Evolutionary conservation across 1,284 basidiomycete genomes (phyloP).

Genomic region (Ustilago tritici): DNA sequence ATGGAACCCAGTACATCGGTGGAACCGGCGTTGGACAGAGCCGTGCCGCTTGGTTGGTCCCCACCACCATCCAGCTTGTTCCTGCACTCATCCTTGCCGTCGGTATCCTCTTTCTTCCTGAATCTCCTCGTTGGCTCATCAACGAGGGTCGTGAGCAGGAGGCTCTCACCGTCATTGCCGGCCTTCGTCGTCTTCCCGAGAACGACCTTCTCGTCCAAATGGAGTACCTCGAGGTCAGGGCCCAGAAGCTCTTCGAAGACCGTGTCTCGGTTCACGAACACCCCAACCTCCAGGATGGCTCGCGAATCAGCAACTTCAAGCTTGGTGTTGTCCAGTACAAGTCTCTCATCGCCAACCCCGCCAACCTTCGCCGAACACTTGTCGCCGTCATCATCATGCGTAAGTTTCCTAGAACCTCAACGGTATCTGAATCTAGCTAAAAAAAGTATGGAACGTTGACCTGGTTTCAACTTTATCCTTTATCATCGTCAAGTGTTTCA

Average conservation of each 20-base stretch:
- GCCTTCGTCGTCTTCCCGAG: conserved; percentile 74
- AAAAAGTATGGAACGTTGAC: too few relatives aligned
- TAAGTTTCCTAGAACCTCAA: too few relatives aligned
- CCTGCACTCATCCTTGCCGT: conserved; percentile 78
- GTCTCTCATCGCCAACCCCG: conserved; percentile 71
- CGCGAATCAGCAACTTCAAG: conserved; percentile 75
- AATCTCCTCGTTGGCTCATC: conserved; percentile 81
- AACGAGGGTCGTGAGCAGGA: conserved; percentile 81
- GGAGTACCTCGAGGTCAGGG: conserved; percentile 85
- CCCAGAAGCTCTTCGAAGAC: conserved; percentile 72
- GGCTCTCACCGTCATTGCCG: conserved; percentile 77
- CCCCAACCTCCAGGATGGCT: conserved; percentile 78
- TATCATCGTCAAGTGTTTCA: conserved; percentile 74
- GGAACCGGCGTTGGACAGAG: conserved; percentile 73
- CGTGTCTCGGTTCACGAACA: conserved; percentile 55
- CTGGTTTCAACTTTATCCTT: too few relatives aligned
- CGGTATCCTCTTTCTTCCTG: conserved; percentile 76
- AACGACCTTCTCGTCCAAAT: conserved; percentile 79
- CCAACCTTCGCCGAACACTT: conserved; percentile 75
- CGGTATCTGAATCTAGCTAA: too few relatives aligned
- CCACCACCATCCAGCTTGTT: conserved; percentile 80
- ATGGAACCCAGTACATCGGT: conserved; percentile 75
- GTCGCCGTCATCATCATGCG: conserved; percentile 77
- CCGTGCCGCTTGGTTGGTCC: conserved; percentile 82
- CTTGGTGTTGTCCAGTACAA: conserved; percentile 74